phyloP scores from a whole-genome alignment of 805 yeast genomes.

The Middelhovenomyces tepae region DNA sequence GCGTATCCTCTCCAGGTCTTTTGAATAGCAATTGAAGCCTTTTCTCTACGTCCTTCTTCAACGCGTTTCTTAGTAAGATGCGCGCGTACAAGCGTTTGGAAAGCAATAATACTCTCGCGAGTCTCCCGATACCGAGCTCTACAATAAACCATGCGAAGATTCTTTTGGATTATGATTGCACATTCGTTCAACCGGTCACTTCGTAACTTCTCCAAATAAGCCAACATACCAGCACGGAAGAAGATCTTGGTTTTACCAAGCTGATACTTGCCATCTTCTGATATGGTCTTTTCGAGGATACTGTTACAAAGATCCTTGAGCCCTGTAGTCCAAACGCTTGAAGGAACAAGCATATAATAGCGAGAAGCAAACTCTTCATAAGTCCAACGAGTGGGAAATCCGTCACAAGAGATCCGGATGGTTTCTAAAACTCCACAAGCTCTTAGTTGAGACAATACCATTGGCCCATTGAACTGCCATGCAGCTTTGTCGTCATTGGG shows the following conservation, averaged over 20 bases:
- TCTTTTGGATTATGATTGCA: slow-evolving; percentile 80
- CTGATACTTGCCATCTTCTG: slow-evolving; percentile 60
- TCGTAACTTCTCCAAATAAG: slow-evolving; percentile 78
- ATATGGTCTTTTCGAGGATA: slow-evolving; percentile 54
- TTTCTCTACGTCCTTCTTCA: slow-evolving; percentile 40
- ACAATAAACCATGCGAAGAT: slow-evolving; percentile 54
- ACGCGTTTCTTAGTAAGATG: slow-evolving; percentile 45
- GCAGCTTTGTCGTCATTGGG: slow-evolving; percentile 92
- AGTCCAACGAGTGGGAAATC: slow-evolving; percentile 94
- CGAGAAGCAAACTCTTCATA: slow-evolving; percentile 88
- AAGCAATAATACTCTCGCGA: slow-evolving; percentile 41
- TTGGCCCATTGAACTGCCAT: slow-evolving; percentile 90
- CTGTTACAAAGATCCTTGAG: slow-evolving; percentile 58
- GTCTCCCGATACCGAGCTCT: slow-evolving; percentile 52
- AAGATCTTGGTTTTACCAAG: slow-evolving; percentile 89
- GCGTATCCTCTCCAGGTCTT: slow-evolving; percentile 38
- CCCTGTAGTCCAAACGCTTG: slow-evolving; percentile 54
- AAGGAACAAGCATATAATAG: slow-evolving; percentile 72
- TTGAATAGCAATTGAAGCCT: slow-evolving; percentile 67
- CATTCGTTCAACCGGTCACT: slow-evolving; percentile 67
- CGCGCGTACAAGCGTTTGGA: slow-evolving; percentile 64
- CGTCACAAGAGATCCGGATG: slow-evolving; percentile 92
- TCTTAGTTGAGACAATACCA: slow-evolving; percentile 90
- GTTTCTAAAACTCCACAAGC: slow-evolving; percentile 99
- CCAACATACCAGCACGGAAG: slow-evolving; percentile 95